phyloP scores from a whole-genome alignment of 768 basidiomycete species.

The Lyophyllum atratum region DNA sequence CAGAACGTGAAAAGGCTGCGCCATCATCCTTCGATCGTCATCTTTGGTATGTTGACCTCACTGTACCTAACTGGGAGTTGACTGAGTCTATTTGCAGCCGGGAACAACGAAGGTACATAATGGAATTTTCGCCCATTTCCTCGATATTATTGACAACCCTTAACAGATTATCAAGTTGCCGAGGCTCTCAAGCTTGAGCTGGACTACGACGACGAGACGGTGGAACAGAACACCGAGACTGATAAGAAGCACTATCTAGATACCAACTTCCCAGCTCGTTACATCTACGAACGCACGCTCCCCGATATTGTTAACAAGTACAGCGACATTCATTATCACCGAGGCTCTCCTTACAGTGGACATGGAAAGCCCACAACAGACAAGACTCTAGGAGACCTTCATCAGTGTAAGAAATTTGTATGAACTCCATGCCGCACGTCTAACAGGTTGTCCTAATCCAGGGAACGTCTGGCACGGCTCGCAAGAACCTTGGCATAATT shows the following conservation, averaged over 20 bases:
- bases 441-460: constrained; percentile 22
- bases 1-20: constrained; percentile 84
- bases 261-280: constrained; percentile 84
- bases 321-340: constrained; percentile 78
- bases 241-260: constrained; percentile 56
- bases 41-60: constrained; percentile 61
- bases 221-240: constrained; percentile 42
- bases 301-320: constrained; percentile 70
- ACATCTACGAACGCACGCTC: constrained; percentile 87
- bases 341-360: constrained; percentile 87
- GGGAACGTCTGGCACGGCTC: constrained; percentile 96
- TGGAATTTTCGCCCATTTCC: neutral
- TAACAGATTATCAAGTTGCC: constrained; percentile 81
- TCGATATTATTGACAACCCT: neutral
- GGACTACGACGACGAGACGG: constrained; percentile 83
- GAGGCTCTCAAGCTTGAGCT: constrained; percentile 77
- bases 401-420: constrained; percentile 65
- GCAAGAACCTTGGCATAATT: constrained; percentile 93
- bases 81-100: constrained; percentile 46
- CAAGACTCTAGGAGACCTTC: constrained; percentile 80
- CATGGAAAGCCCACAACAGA: constrained; percentile 74
- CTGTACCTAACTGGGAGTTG: neutral
- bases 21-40: constrained; percentile 86
- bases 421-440: neutral
- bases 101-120: constrained; percentile 72